These are phyloP conservation scores for Ensete ventricosum DNA, from an alignment of 176 grass and related monocot genomes.

Conservation along the genomic window DNA sequence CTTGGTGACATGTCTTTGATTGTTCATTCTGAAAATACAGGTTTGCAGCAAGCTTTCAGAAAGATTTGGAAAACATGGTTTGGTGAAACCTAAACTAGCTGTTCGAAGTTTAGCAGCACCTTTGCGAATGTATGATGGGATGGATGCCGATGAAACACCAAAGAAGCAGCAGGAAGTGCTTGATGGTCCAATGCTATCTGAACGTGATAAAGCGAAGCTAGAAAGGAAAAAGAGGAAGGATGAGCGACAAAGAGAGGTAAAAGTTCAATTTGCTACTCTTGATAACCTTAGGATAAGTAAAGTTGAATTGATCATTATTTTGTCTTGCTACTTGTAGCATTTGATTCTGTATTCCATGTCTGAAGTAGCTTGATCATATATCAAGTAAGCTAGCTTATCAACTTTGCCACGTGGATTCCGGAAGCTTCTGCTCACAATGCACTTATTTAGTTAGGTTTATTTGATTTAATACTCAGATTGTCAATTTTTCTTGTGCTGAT, in stretches of 20 bases:
- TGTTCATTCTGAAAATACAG: conserved; percentile 29
- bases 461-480: not conserved
- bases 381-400: not conserved
- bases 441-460: too few relatives aligned
- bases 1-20: not conserved
- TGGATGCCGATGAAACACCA: conserved; percentile 54
- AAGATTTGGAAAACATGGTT: conserved; percentile 69
- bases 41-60: conserved; percentile 78
- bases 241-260: conserved; percentile 89
- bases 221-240: conserved; percentile 88
- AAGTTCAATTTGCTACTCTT: not conserved
- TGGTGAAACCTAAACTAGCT: conserved; percentile 70
- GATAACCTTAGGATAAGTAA: not conserved
- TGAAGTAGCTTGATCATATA: not conserved
- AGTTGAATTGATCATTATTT: too few relatives aligned
- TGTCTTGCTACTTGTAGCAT: not conserved
- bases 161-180: conserved; percentile 68
- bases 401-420: not conserved
- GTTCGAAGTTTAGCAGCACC: conserved; percentile 71
- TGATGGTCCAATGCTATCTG: conserved; percentile 68
- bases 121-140: conserved; percentile 79
- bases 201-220: conserved; percentile 77
- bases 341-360: not conserved
- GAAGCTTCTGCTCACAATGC: not conserved
- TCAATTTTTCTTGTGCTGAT: not conserved